Evolutionary conservation across 768 basidiomycete genomes (phyloP), one percentile per base, ranked within the genome.

Genomic region (Sutorius australiensis): DNA sequence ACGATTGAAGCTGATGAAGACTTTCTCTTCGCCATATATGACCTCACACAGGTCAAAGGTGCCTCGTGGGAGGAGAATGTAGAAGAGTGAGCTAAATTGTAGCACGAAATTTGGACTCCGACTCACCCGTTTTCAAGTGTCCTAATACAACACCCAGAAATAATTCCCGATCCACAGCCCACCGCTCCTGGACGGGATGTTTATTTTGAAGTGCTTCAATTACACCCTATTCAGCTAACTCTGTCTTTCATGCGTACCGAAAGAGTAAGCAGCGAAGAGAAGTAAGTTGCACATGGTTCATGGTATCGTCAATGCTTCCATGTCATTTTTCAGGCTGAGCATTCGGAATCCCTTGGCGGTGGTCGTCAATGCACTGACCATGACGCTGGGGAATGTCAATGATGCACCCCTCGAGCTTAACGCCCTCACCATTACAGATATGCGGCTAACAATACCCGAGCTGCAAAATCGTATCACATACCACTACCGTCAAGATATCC

Each of bases 171-270:
- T 54, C 88, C 92, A n/a, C 73, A 73, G 30, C 77, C 78, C 5
- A 78, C 80, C n/a, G 76, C 80, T 12, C 74, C 73, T 3, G 90
- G 90, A 32, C 83, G 83, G 68, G 87, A 92, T 54, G 69, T 98
- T 46, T 99, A 98, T 73, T 99, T 99, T 61, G 97, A 99, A 71
- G 82, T 93, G 12, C 78, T 99, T 7, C 92, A 97, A 62, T 76
- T 99, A 28, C 95, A 99, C 57, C 97, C 97, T 6, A 90, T 98
- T 63, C 85, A 87, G 57, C 76, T 99, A 5, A 86, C 91, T 1
- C 71, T 99, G 16, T 98, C 97, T 0, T 99, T 99, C 75, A 95
- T 97, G 91, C 84, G 95, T 16, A 95, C 95, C 1, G 97, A 98
- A 61, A 77, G 91, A 28, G 83, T 95, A 51, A 97, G 88, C 68